phyloP scores from a whole-genome alignment of 345 rosid genomes.

The Populus deltoides region DNA sequence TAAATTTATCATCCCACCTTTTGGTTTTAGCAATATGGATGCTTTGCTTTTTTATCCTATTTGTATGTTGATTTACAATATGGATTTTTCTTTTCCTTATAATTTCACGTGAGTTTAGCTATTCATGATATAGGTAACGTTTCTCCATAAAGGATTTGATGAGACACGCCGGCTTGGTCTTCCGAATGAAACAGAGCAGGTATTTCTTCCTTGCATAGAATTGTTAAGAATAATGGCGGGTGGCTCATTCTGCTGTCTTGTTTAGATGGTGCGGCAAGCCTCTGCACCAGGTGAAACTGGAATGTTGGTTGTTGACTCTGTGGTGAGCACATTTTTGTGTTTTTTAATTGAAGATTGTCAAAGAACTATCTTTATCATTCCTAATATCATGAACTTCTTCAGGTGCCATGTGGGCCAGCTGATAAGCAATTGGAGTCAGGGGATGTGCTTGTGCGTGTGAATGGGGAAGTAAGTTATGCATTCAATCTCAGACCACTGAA shows the following conservation, averaged over 20 bases:
- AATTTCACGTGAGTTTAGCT: background rate
- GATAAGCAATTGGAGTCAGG: conserved; percentile 81
- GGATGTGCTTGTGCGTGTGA: conserved; percentile 86
- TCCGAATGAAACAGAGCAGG: conserved; percentile 83
- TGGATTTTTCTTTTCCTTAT: too few species aligned
- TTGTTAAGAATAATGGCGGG: background rate
- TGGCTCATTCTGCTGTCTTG: conserved; percentile 19
- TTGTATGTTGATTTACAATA: too few species aligned
- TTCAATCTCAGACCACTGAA: background rate
- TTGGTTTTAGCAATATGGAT: too few species aligned
- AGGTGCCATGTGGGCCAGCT: conserved; percentile 98
- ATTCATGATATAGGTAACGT: conserved; percentile 54
- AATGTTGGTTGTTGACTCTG: conserved; percentile 93
- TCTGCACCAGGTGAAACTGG: conserved; percentile 83
- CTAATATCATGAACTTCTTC: conserved; percentile 11
- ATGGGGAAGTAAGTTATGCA: conserved; percentile 65
- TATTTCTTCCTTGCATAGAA: conserved; percentile 15
- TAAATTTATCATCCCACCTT: too few species aligned
- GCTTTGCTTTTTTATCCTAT: too few species aligned
- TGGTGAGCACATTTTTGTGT: conserved; percentile 44
- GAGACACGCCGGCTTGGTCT: conserved; percentile 97
- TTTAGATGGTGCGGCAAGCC: conserved; percentile 77
- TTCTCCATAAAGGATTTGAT: conserved; percentile 92
- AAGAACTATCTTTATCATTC: conserved; percentile 16
- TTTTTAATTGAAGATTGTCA: background rate